A percentile compares a stretch with the other conserved stretches of the same genome.
These are phyloP conservation scores for Suillus tomentosus DNA, from an alignment of 768 basidiomycete species.

Conservation along the genomic window DNA sequence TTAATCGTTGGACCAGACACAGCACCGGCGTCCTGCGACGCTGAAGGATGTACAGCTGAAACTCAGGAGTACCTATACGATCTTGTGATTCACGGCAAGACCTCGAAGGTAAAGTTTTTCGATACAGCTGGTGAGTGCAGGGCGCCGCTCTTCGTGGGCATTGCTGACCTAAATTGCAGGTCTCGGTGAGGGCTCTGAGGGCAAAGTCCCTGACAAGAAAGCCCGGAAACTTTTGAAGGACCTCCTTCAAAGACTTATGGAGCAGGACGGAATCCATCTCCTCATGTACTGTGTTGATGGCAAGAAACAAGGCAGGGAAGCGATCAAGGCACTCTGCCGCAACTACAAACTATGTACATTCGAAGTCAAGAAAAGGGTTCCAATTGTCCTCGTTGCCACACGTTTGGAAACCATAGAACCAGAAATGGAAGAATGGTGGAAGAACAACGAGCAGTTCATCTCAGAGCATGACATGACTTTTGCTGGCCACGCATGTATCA, in stretches of 20 bases:
- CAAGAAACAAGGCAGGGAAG: slow-evolving; percentile 15
- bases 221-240: slow-evolving; percentile 30
- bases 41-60: slow-evolving; percentile 39
- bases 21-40: slow-evolving; percentile 37
- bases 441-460: slow-evolving; percentile 32
- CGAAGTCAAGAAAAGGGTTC: slow-evolving; percentile 20
- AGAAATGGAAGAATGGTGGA: slow-evolving; percentile 44
- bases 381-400: slow-evolving; percentile 30
- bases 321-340: slow-evolving; percentile 30
- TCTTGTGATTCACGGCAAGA: slow-evolving; percentile 17
- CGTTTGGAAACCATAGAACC: slow-evolving; percentile 33
- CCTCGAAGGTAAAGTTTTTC: slow-evolving; percentile 26
- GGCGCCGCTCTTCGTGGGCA: slow-evolving; percentile 4
- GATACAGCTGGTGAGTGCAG: slow-evolving; percentile 32
- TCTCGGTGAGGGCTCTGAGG: slow-evolving; percentile 34
- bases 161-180: slow-evolving; percentile 18
- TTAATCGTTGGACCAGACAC: slow-evolving; percentile 33
- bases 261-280: slow-evolving; percentile 27
- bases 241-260: slow-evolving; percentile 35
- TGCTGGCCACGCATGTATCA: slow-evolving; percentile 40
- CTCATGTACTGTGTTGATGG: slow-evolving; percentile 30
- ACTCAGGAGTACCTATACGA: slow-evolving; percentile 26
- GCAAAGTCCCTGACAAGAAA: slow-evolving; percentile 27
- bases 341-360: slow-evolving; percentile 28
- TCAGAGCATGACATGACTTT: slow-evolving; percentile 34